Base-by-base conservation (phyloP, 2,329 filamentous ascomycete species). In the Emergomyces orientalis region DNA sequence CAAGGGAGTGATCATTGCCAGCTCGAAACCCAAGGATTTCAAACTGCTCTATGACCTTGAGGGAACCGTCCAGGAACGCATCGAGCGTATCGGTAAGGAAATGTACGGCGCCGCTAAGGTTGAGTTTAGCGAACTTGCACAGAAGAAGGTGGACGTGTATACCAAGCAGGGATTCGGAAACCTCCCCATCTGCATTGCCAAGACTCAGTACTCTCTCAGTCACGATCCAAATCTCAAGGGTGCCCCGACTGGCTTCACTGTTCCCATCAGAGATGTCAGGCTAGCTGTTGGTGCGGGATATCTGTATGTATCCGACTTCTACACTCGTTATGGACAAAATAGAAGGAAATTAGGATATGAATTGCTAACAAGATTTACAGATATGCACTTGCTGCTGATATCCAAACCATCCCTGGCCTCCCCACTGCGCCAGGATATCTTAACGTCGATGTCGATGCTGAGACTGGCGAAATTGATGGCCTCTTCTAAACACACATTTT, bases 151-250 rank as follows among this genome's bases (percentile, higher is more conserved):
- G 67, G 92, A 97, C 73, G 92, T 88, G 8, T 99, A 97, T 78
- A 92, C 89, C 39, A 86, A 86, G 73, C 94, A 97, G 77, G 94
- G 94, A 55, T 95, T 93, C 71, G 89, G 88, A 27, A 91, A 96
- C 76, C 80, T 99, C 67, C 94, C 94, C 43, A 96, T 97, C 72
- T 99, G 94, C 76, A 85, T 97, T 67, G 94, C 94, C 66, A 99
- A 99, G 86, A 99, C 94, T 17, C 94, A 99, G 77, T 99, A 99
- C 80, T 96, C 90, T 41, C 83, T 99, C 58, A 94, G 89, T 63
- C 93, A 97, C 76, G 91, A 99, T 75, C 88, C 93, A 2, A 86
- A 89, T 13, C 82, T 97, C 70, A 99, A 99, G 84, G 94, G 94
- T 66, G 94, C 94, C 9, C 94, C 94, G 30, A 90, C 88, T 3